Evolutionary conservation across 1,139 yeast species (phyloP).

Genomic region (Debaryomyces psychrophilus): DNA sequence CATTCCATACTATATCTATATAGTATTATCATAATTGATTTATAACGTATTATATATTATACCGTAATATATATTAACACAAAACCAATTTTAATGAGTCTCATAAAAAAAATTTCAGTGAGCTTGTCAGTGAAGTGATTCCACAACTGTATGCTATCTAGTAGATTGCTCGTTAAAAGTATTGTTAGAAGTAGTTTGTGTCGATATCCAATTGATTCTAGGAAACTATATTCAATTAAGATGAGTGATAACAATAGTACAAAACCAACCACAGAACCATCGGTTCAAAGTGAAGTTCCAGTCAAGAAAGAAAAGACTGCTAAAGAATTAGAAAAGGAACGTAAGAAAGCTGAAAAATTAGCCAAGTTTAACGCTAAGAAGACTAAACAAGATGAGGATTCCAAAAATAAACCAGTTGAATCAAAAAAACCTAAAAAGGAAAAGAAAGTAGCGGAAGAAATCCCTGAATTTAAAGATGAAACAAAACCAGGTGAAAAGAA

Average conservation of each 20-base stretch:
- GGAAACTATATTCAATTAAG: constrained; percentile 13
- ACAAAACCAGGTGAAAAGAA: constrained; percentile 93
- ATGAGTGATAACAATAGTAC: constrained; percentile 18
- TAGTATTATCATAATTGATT: not conserved
- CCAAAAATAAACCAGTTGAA: constrained; percentile 38
- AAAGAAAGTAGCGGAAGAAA: constrained; percentile 68
- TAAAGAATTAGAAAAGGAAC: constrained; percentile 87
- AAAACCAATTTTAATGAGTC: constrained; percentile 4
- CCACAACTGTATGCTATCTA: constrained; percentile 23
- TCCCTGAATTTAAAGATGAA: constrained; percentile 79
- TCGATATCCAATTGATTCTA: constrained; percentile 9
- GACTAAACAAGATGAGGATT: constrained; percentile 66
- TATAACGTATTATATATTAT: not conserved
- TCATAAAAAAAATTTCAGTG: constrained; percentile 8
- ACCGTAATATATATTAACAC: constrained; percentile 4
- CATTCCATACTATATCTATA: not conserved
- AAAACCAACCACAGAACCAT: constrained; percentile 12
- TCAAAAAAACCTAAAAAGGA: constrained; percentile 72
- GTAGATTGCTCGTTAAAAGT: constrained; percentile 23
- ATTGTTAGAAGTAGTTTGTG: constrained; percentile 13
- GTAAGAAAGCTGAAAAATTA: constrained; percentile 93
- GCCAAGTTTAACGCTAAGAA: constrained; percentile 95
- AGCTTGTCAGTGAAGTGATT: not conserved
- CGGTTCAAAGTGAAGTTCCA: constrained; percentile 23
- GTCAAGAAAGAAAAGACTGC: constrained; percentile 55